phyloP scores from a whole-genome alignment of 2,329 filamentous ascomycete genomes.

The Colletotrichum tropicale region DNA sequence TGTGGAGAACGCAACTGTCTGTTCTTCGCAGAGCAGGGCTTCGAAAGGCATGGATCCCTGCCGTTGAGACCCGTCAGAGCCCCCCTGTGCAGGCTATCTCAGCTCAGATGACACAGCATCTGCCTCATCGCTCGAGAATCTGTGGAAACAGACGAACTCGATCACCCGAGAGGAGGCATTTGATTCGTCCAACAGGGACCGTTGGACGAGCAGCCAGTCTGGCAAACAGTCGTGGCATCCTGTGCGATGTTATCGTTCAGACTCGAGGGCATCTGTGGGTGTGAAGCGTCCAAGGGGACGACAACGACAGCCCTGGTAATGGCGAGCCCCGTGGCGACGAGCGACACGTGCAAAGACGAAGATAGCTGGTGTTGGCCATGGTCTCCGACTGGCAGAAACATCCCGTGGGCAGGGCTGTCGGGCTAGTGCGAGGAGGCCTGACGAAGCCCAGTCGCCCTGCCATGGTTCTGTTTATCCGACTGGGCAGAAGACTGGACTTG shows the following conservation, averaged over 20 bases:
- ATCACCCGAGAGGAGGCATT: neutral
- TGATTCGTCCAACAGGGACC: neutral
- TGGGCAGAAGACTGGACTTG: neutral
- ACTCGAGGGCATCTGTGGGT: neutral
- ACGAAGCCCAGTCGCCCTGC: neutral
- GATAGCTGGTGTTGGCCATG: neutral
- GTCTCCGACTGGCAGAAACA: constrained; percentile 17
- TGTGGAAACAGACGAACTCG: constrained; percentile 20
- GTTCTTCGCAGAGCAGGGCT: constrained; percentile 2
- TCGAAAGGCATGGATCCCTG: neutral
- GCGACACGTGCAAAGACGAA: constrained; percentile 15
- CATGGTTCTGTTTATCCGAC: neutral
- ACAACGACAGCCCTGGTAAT: neutral
- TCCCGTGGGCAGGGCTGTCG: neutral
- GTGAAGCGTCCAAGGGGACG: neutral
- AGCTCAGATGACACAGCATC: constrained; percentile 15
- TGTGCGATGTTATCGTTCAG: neutral
- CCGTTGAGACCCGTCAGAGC: neutral
- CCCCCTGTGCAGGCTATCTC: constrained; percentile 4
- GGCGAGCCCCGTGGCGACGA: neutral
- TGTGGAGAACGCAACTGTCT: constrained; percentile 7
- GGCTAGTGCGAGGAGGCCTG: neutral
- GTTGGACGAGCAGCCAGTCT: neutral
- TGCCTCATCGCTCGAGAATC: constrained; percentile 16
- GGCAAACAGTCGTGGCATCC: neutral